Percentiles rank a stretch among this genome's conserved stretches.
phyloP scores from a whole-genome alignment of 257 asterid genomes.

The Solanum paucissectum region DNA sequence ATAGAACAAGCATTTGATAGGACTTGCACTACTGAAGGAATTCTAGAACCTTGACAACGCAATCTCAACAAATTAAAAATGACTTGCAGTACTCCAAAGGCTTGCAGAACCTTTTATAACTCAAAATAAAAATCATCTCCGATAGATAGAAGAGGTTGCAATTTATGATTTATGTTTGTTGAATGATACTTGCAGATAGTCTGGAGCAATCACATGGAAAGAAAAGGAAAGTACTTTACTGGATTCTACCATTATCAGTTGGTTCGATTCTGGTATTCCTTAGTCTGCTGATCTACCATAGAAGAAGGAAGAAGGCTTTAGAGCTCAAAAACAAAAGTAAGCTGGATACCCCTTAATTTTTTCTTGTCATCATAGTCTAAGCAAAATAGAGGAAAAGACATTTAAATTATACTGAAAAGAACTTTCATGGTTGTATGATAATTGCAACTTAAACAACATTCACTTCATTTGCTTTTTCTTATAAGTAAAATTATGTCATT shows the following conservation, averaged over 20 bases:
- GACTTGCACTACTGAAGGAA: background rate
- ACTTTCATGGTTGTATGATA: background rate
- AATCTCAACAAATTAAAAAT: background rate
- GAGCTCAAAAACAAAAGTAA: background rate
- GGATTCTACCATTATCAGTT: background rate
- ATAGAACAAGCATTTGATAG: background rate
- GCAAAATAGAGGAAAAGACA: background rate
- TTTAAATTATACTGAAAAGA: background rate
- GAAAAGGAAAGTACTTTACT: background rate
- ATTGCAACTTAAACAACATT: background rate
- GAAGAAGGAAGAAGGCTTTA: slow-evolving; percentile 1
- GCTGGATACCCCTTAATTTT: background rate
- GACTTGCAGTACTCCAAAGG: background rate
- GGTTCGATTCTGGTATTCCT: background rate
- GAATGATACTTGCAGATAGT: background rate
- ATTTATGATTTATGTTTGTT: background rate
- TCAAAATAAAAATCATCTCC: background rate
- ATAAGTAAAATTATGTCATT: background rate
- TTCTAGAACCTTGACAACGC: background rate
- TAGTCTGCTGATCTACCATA: background rate
- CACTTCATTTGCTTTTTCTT: background rate
- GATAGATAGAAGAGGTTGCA: background rate
- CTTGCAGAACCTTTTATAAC: background rate
- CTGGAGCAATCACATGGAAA: background rate
- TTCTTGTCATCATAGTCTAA: background rate